Evolutionary conservation across 345 rosid species (phyloP).

Genomic region (Melaleuca alternifolia): DNA sequence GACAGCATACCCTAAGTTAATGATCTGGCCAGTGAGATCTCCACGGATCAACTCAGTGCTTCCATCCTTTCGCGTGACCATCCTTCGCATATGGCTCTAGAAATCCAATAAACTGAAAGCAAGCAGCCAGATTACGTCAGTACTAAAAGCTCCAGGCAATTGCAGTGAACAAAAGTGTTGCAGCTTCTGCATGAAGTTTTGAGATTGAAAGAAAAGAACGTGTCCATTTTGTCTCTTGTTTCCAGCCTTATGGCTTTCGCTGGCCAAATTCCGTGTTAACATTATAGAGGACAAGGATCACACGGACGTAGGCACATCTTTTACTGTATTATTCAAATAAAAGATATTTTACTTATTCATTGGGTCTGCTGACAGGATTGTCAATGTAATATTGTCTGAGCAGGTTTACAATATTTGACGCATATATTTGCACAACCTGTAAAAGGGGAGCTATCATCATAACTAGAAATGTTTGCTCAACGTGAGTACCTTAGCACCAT

Average conservation of each 20-base stretch:
- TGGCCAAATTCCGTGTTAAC: neutral
- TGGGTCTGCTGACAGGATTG: neutral
- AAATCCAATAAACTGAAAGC: slow-evolving; percentile 73
- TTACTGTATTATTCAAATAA: neutral
- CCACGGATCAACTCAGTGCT: slow-evolving; percentile 17
- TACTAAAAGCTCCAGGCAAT: neutral
- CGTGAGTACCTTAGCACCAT: slow-evolving; percentile 52
- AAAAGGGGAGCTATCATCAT: neutral
- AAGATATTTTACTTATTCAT: neutral
- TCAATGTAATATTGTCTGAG: neutral
- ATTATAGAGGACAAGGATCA: neutral
- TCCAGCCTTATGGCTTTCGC: neutral
- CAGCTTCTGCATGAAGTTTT: neutral
- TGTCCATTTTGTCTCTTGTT: neutral
- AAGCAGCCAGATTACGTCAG: neutral
- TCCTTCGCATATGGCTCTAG: slow-evolving; percentile 71
- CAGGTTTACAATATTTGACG: neutral
- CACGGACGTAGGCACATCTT: neutral
- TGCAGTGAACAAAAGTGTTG: neutral
- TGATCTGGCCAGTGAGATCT: neutral
- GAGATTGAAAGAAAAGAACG: neutral
- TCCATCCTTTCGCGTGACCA: slow-evolving; percentile 68
- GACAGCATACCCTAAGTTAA: neutral
- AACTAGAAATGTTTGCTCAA: neutral
- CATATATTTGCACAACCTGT: neutral